These are phyloP conservation scores for Wakefieldia striispora DNA, from an alignment of 768 basidiomycete species.

Conservation along the genomic window DNA sequence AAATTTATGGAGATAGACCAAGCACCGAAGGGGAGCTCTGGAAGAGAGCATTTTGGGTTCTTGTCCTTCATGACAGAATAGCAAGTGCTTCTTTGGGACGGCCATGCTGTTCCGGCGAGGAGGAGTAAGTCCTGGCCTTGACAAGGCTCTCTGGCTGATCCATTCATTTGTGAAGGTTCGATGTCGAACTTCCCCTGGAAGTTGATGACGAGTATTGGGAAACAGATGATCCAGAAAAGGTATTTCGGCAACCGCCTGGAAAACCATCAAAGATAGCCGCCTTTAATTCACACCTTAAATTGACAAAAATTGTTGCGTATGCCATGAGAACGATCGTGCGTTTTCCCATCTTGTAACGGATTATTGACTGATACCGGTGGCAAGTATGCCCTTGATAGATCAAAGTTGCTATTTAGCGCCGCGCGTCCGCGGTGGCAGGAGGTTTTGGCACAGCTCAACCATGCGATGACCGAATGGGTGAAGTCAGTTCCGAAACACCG, in stretches of 20 bases:
- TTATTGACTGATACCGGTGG: conserved; percentile 4
- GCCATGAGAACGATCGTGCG: conserved; percentile 66
- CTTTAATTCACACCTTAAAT: conserved; percentile 63
- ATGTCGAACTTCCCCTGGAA: conserved; percentile 77
- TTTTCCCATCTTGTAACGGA: conserved; percentile 6
- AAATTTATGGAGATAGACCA: conserved; percentile 46
- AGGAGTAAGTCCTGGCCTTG: conserved; percentile 49
- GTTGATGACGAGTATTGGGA: conserved; percentile 85
- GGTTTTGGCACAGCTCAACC: conserved; percentile 64
- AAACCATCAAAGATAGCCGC: conserved; percentile 55
- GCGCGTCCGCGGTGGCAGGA: conserved; percentile 54
- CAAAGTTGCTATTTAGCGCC: conserved; percentile 52
- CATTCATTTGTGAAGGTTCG: conserved; percentile 56
- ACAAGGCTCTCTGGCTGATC: conserved; percentile 4
- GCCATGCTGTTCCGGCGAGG: conserved; percentile 55
- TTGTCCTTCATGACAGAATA: conserved; percentile 59
- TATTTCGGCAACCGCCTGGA: conserved; percentile 67
- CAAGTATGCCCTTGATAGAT: conserved; percentile 70
- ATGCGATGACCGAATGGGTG: conserved; percentile 70
- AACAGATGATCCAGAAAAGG: conserved; percentile 41
- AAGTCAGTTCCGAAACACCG: conserved; percentile 66
- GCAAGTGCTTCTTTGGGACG: conserved; percentile 54
- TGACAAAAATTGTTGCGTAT: conserved; percentile 70
- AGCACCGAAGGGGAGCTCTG: conserved; percentile 66
- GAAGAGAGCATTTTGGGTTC: conserved; percentile 78